Conservation (phyloP, 768 basidiomycete species). For the Porphyrellus cyaneotinctus region DNA sequence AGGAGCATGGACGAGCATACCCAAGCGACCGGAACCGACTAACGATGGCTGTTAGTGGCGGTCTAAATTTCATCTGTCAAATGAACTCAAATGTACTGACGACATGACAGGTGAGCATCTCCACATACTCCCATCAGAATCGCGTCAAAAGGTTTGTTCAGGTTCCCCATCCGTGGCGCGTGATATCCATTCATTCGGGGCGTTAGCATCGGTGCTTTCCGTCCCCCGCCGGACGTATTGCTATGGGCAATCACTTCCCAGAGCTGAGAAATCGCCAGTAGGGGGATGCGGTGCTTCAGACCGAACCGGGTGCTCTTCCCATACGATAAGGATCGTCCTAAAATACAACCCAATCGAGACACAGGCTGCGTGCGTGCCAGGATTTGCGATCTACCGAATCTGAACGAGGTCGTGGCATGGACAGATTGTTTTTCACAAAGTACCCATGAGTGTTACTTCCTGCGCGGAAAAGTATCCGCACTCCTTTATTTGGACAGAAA, state of each 20-base stretch:
- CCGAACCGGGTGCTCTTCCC: conserved; percentile 2
- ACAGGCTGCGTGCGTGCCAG: neutral
- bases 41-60: neutral
- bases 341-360: neutral
- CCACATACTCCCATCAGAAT: neutral
- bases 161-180: neutral
- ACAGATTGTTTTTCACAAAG: neutral
- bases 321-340: conserved; percentile 1
- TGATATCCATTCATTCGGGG: neutral
- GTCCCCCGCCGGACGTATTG: conserved; percentile 2
- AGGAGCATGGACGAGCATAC: neutral
- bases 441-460: neutral
- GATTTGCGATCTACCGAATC: neutral
- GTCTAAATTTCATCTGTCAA: conserved; percentile 7
- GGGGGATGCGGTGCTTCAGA: conserved; percentile 1
- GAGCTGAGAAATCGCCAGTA: neutral
- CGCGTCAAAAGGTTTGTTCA: neutral
- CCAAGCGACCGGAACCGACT: neutral
- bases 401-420: neutral
- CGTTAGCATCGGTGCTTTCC: neutral
- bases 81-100: neutral
- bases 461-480: neutral
- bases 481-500: neutral
- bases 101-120: conserved; percentile 5
- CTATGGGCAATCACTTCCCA: conserved; percentile 3